These are phyloP conservation scores for Leishmania arabica DNA, from an alignment of 208 protist species.

Conservation along the genomic window DNA sequence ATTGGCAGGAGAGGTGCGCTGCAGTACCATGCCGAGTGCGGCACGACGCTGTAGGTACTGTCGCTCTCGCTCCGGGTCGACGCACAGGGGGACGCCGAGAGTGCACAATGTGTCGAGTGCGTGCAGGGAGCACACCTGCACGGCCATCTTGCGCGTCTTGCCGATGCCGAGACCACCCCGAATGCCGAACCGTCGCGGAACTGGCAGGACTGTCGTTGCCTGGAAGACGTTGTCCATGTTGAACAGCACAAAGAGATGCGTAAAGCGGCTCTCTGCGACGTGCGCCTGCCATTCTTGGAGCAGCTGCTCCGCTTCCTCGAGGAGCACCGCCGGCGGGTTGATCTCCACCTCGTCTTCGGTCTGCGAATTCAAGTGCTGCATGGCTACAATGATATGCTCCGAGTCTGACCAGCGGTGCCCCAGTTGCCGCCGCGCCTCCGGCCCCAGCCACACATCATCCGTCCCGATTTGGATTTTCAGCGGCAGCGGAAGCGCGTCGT, in stretches of 20 bases:
- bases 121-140: conserved; percentile 71
- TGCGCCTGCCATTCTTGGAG: conserved; percentile 65
- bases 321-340: conserved; percentile 52
- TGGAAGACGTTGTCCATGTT: conserved; percentile 60
- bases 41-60: conserved; percentile 50
- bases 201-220: conserved; percentile 72
- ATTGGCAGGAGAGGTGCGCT: conserved; percentile 6
- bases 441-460: conserved; percentile 70
- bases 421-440: conserved; percentile 7
- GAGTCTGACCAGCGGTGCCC: conserved; percentile 34
- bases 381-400: conserved; percentile 53
- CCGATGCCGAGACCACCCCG: conserved; percentile 72
- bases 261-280: conserved; percentile 60
- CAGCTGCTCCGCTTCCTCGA: conserved; percentile 50
- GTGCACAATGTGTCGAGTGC: conserved; percentile 69
- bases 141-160: conserved; percentile 49
- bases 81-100: conserved; percentile 58
- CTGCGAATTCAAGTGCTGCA: conserved; percentile 47
- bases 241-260: conserved; percentile 76
- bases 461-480: conserved; percentile 76
- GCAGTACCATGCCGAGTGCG: conserved; percentile 31
- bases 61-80: conserved; percentile 41
- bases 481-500: conserved; percentile 65
- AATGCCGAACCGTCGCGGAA: conserved; percentile 61
- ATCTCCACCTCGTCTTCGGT: conserved; percentile 62